Evolutionary conservation across 2,329 filamentous ascomycete genomes (phyloP), one percentile per base, ranked within the genome.

Genomic region (Cercospora nicotianae): DNA sequence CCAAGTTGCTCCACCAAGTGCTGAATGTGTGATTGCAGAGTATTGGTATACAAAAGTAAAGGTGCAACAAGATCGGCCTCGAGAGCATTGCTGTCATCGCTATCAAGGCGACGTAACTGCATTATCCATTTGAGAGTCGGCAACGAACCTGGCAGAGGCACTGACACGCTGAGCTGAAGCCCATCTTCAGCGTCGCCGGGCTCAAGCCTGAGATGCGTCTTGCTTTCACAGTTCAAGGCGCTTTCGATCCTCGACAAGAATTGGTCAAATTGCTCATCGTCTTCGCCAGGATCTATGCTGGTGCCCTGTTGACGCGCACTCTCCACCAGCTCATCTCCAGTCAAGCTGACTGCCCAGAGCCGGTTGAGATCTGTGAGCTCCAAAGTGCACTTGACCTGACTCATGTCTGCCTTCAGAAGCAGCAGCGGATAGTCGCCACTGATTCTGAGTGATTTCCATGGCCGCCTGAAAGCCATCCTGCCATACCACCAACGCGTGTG

Each of bases 251-350:
- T 89, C 23, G 86, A 83, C 13, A 94, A 81, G 62, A 94, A 87
- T 61, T 89, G 88, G 28, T 80, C 77, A 79, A 92, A 87, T 74
- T 94, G 91, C 61, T 87, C 86, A 0, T 83, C 81, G 68, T 90
- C 89, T 71, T 90, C 88, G 75, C 86, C 88, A 1, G 91, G 89
- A 75, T 94, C 91, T 69, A 94, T 93, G 69, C 86, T 89, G 16
- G 89, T 91, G 72, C 88, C 85, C 72, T 89, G 84, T 26, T 85
- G 80, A 65, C 87, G 82, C 31, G 87, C 90, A 67, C 90, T 86
- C 67, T 83, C 80, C 65, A 89, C 84, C 66, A 94, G 90, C 10
- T 82, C 83, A n/a, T 82, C 83, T 23, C 87, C 82, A 65, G 88
- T 85, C 23, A 93, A 80, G 8, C 78, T 83, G 79, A 94, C 91